Base-by-base conservation (phyloP, 164 flowering plant genomes). In the Berberis thunbergii region DNA sequence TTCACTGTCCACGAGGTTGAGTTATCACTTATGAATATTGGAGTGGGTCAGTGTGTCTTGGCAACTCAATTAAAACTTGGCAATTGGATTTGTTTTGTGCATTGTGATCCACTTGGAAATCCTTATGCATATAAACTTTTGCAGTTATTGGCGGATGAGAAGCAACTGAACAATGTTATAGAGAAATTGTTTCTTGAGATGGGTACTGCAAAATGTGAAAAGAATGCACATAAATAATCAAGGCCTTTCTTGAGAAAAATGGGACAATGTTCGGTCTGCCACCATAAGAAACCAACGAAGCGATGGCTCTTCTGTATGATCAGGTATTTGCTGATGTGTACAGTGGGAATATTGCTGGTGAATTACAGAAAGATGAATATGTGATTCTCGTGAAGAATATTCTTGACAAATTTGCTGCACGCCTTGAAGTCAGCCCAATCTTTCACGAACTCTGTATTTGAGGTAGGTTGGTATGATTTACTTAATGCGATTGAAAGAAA, bases 61-160 rank as follows among this genome's bases (percentile, higher is more conserved):
- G 26, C 26, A 26, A 26, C 26, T 26, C 26, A 26, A 26, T 57
- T 5, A 57, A 53, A 9, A 38, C 3, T 38, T 56, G 26, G 11
- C 10, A 39, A 4, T 8, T 41, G 40, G 8, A 5, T 55, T 26
- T 6, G 40, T 52, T 7, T 26, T 26, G 26, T 26, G 26, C 26
- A 26, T 26, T 45, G 1, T n/a, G 8, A 9, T 3, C 57, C 7
- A 13, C 45, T 60, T 70, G 43, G 39, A 61, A 39, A 48, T 44
- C 49, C 70, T 69, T 39, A 70, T 41, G 59, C 43, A 42, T 4
- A 10, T 9, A 64, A 58, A 54, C 26, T 0, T 26, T 66, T 75
- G 71, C 89, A 86, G 96, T 62, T 88, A 64, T 70, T 88, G 72
- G 76, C 76, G 1, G 76, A 86, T 56, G 79, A 82, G 71, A 67